Conservation (phyloP, 1,284 basidiomycete species). For the Porphyrellus sp. region DNA sequence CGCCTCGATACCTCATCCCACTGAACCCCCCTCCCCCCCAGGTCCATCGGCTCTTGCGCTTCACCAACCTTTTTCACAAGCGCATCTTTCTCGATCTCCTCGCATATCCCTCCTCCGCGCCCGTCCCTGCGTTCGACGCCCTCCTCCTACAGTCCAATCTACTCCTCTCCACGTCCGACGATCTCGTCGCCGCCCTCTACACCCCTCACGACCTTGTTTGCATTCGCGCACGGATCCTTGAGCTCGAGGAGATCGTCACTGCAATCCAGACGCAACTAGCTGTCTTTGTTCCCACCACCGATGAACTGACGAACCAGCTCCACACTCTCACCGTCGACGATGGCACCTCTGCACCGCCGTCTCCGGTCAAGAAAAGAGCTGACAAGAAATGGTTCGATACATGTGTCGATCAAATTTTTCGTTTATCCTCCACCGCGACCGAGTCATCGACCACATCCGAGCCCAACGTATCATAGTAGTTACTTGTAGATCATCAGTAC, state of each 20-base stretch:
- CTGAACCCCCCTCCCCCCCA: constrained; percentile 28
- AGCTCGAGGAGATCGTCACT: constrained; percentile 39
- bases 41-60: constrained; percentile 57
- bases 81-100: constrained; percentile 53
- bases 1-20: not conserved
- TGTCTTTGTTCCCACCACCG: constrained; percentile 23
- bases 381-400: constrained; percentile 54
- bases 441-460: not conserved
- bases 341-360: not conserved
- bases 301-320: constrained; percentile 37
- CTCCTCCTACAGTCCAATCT: constrained; percentile 49
- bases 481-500: constrained; percentile 23
- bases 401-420: constrained; percentile 58
- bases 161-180: constrained; percentile 56
- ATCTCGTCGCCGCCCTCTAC: constrained; percentile 62
- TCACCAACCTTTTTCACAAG: constrained; percentile 61
- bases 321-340: constrained; percentile 33
- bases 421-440: constrained; percentile 26
- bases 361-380: constrained; percentile 27
- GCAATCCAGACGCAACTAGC: constrained; percentile 35
- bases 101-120: constrained; percentile 26
- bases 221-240: constrained; percentile 40
- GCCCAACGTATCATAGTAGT: constrained; percentile 1
- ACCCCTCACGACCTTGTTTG: constrained; percentile 51
- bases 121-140: constrained; percentile 43